Evolutionary conservation across 2,329 filamentous ascomycete species (phyloP).

Genomic region (Helicocarpus griseus): DNA sequence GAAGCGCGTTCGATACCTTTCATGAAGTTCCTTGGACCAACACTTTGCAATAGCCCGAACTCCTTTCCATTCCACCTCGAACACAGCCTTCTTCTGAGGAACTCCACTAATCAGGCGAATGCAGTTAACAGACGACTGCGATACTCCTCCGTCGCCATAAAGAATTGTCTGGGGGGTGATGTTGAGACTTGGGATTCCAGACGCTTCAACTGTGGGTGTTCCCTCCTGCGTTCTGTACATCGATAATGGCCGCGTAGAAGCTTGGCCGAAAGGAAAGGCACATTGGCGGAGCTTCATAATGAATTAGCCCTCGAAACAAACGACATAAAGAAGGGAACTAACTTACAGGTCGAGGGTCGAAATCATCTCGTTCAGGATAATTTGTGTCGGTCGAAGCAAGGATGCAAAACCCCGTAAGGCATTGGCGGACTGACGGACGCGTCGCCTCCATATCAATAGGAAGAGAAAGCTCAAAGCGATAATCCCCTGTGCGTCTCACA

Average conservation of each 20-base stretch:
- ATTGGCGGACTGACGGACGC: background rate
- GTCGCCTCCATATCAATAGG: background rate
- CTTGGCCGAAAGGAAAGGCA: background rate
- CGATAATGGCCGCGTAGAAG: background rate
- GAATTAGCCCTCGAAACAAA: background rate
- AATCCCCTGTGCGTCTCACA: background rate
- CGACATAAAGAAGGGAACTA: background rate
- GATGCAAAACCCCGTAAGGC: background rate
- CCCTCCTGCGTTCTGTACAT: background rate
- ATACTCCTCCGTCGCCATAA: background rate
- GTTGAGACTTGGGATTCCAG: background rate
- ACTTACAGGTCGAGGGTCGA: background rate
- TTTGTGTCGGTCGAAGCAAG: background rate
- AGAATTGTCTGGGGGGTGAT: background rate
- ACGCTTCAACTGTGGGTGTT: too few species aligned
- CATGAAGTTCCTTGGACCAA: background rate
- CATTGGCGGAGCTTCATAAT: background rate
- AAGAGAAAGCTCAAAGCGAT: conserved; percentile 1
- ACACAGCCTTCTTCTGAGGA: conserved; percentile 1
- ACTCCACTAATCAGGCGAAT: background rate
- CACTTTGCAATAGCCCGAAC: conserved; percentile 4
- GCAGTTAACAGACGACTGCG: background rate
- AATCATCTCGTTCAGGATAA: background rate
- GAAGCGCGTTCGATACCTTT: background rate
- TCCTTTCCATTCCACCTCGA: background rate